Evolutionary conservation across 306 rosid species (phyloP).

Genomic region (Cucurbita argyrosperma): DNA sequence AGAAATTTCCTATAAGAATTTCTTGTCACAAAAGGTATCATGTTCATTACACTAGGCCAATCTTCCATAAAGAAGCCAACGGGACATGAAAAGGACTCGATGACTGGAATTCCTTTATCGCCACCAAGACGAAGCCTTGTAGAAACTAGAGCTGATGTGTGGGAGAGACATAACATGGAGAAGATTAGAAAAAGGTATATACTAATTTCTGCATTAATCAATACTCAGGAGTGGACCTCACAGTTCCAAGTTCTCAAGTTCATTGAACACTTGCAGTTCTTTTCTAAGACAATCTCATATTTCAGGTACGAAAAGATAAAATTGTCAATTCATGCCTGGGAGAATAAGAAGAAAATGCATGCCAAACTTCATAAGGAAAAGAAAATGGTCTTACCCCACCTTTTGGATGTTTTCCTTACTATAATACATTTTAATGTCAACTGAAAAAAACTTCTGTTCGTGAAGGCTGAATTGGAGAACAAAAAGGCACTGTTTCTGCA

Average conservation of each 20-base stretch:
- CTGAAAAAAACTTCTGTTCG: conserved; percentile 2
- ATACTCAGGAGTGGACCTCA: not conserved
- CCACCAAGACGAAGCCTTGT: conserved; percentile 13
- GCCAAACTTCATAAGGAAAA: conserved; percentile 36
- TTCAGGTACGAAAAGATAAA: conserved; percentile 43
- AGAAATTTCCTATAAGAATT: not conserved
- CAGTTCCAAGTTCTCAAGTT: not conserved
- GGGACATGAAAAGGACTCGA: conserved; percentile 12
- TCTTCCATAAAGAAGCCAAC: conserved; percentile 23
- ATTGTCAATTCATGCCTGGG: conserved; percentile 34
- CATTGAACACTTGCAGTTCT: not conserved
- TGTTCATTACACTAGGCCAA: conserved; percentile 19
- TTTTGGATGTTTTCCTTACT: not conserved
- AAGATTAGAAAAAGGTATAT: conserved; percentile 39
- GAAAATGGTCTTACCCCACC: conserved; percentile 19
- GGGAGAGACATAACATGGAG: conserved; percentile 40
- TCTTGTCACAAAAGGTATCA: not conserved
- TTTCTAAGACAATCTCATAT: conserved; percentile 5
- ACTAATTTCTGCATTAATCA: not conserved
- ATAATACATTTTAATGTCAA: not conserved
- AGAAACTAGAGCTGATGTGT: conserved; percentile 27
- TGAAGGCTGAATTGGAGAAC: conserved; percentile 37
- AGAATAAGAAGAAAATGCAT: conserved; percentile 41
- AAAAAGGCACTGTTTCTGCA: conserved; percentile 18
- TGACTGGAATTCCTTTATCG: conserved; percentile 16